Evolutionary conservation across 2,329 filamentous ascomycete genomes (phyloP), one percentile per base, ranked within the genome.

Genomic region (Stachybotrys chartarum): DNA sequence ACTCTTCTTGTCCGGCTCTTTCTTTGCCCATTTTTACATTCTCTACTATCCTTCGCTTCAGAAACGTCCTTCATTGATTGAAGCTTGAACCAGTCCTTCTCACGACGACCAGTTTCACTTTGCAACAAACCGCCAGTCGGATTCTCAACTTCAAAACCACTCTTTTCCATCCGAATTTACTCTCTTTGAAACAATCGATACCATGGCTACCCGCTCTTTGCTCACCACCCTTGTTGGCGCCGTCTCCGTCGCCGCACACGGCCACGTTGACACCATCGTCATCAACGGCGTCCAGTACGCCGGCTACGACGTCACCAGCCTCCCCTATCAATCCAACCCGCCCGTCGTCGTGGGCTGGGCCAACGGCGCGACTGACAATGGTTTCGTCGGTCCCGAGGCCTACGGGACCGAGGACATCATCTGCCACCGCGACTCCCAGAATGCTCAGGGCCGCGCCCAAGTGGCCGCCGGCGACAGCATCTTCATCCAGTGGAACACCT

Each of bases 301-400:
- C 11, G 62, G 60, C 12, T 66, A 61, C 60, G 60, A 65, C 44
- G 58, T 61, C 52, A 58, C 51, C 58, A 58, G 53, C 17, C 45
- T 56, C 44, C 59, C 62, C 45, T 65, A 63, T 57, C 16, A 49
- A 51, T 51, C 62, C 7, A 49, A 54, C 53, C 59, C 61, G 17
- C 64, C 61, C 39, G 56, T 59, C 48, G 63, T 66, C 11, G 55
- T 65, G 18, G 76, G 73, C 45, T 78, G 75, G 75, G 64, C 66
- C 46, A 70, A 71, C 14, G 59, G 68, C 47, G 70, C 75, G 58
- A 73, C 73, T 51, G 76, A 77, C 64, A 78, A 79, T 67, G 79
- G 80, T 60, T 80, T 78, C 65, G 76, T 82, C 24, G 74, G 67
- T 51, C 72, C 73, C 49, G 63, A 72, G 55, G 68, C 67, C 56